Percentiles rank a stretch among this genome's conserved stretches.
Evolutionary conservation across 768 basidiomycete genomes (phyloP).

Genomic region (Tylopilus sp.): DNA sequence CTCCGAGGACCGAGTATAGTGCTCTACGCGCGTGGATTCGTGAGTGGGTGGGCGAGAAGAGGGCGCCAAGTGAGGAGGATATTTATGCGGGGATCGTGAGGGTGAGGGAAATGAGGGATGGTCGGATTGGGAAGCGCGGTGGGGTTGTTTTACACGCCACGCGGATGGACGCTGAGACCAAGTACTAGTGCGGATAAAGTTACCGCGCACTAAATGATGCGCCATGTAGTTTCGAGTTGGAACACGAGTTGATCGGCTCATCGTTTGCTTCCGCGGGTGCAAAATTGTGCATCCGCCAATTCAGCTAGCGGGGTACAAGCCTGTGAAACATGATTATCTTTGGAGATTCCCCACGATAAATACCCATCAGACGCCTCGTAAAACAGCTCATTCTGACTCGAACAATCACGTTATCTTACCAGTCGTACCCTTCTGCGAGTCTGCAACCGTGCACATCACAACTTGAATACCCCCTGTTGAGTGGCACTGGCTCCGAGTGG

Average conservation of each 20-base stretch:
- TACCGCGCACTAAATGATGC: background rate
- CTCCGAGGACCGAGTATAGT: conserved; percentile 20
- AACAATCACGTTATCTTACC: too few relatives aligned
- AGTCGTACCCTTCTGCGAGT: too few relatives aligned
- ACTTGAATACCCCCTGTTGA: too few relatives aligned
- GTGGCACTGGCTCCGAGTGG: too few relatives aligned
- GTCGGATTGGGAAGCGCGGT: conserved; percentile 17
- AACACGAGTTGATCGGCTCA: background rate
- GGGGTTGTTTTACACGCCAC: background rate
- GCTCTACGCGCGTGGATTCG: conserved; percentile 45
- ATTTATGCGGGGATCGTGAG: conserved; percentile 27
- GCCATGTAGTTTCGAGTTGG: too few relatives aligned
- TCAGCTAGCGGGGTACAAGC: background rate
- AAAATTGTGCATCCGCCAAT: background rate
- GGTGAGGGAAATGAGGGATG: conserved; percentile 29
- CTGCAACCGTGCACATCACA: too few relatives aligned
- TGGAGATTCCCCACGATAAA: background rate
- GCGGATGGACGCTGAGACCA: background rate
- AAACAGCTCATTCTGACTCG: too few relatives aligned
- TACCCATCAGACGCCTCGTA: too few relatives aligned
- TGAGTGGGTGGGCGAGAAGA: conserved; percentile 52
- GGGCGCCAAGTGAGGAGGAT: conserved; percentile 42
- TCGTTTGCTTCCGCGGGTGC: conserved; percentile 10
- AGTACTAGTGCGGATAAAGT: background rate
- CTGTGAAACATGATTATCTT: background rate